Evolutionary conservation across 2,329 filamentous ascomycete species (phyloP).

Genomic region (Fusarium bulbicola): DNA sequence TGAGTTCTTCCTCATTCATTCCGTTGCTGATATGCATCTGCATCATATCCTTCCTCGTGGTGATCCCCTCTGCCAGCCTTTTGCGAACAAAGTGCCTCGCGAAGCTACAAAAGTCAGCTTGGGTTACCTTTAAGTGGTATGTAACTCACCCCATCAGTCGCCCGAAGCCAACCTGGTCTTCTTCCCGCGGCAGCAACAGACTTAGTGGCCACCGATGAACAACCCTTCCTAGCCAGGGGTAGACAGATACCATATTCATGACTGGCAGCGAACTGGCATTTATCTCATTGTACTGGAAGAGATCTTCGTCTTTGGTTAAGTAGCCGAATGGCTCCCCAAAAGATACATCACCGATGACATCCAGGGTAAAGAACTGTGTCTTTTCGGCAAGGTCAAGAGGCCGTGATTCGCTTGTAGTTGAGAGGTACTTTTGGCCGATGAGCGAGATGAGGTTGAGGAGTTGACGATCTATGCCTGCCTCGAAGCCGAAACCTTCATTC

Average conservation of each 20-base stretch:
- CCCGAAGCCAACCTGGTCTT: slow-evolving; percentile 51
- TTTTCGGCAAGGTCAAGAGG: slow-evolving; percentile 60
- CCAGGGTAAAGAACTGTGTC: slow-evolving; percentile 62
- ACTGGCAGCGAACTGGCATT: slow-evolving; percentile 52
- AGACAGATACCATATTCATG: slow-evolving; percentile 50
- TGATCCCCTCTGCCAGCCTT: slow-evolving; percentile 30
- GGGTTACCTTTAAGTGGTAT: background rate
- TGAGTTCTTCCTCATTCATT: slow-evolving; percentile 48
- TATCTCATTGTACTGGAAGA: slow-evolving; percentile 56
- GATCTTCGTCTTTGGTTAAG: slow-evolving; percentile 58
- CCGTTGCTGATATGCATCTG: slow-evolving; percentile 51
- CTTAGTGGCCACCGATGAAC: slow-evolving; percentile 51
- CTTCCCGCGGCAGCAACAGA: slow-evolving; percentile 47
- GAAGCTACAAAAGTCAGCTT: slow-evolving; percentile 11
- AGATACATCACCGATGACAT: slow-evolving; percentile 62
- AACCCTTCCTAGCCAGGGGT: slow-evolving; percentile 49
- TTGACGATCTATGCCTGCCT: slow-evolving; percentile 52
- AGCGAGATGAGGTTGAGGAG: slow-evolving; percentile 53
- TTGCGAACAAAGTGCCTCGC: slow-evolving; percentile 35
- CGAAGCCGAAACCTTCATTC: slow-evolving; percentile 55
- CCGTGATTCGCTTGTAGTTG: slow-evolving; percentile 44
- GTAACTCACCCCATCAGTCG: slow-evolving; percentile 49
- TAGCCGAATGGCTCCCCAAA: slow-evolving; percentile 63
- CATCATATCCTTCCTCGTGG: slow-evolving; percentile 49
- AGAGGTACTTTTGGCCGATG: slow-evolving; percentile 58